Evolutionary conservation across 306 rosid species (phyloP).

Genomic region (Corylus americana): DNA sequence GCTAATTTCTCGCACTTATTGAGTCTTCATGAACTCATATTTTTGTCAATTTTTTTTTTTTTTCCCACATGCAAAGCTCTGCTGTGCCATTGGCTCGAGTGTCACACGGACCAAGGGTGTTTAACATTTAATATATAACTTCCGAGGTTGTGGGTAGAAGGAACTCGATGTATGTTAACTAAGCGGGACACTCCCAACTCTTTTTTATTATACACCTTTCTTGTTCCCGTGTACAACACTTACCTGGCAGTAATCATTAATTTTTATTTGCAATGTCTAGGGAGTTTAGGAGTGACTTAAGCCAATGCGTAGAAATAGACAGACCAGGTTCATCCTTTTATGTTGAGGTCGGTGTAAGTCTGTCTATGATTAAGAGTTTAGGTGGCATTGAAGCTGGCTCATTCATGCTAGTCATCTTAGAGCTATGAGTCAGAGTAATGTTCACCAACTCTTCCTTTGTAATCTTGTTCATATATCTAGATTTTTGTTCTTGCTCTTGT

Average conservation of each 20-base stretch:
- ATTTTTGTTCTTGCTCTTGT: not conserved
- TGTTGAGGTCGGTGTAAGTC: no score
- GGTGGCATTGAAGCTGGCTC: not conserved
- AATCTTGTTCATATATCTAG: no score
- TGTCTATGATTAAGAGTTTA: no score
- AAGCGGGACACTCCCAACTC: conserved; percentile 19
- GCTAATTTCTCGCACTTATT: not conserved
- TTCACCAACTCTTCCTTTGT: not conserved
- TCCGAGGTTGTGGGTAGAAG: not conserved
- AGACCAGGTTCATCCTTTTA: no score
- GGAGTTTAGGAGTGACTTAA: no score
- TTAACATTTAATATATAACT: not conserved
- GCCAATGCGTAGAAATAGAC: no score
- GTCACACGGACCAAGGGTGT: not conserved
- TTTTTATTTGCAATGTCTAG: no score
- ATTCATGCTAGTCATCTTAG: conserved; percentile 11
- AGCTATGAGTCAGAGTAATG: not conserved
- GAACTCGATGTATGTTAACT: not conserved
- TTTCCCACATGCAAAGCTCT: not conserved
- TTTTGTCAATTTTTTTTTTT: not conserved
- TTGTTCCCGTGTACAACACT: no score
- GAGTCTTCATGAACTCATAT: not conserved
- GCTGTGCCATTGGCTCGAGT: not conserved
- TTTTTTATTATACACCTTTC: not conserved
- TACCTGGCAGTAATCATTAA: no score